phyloP scores from a whole-genome alignment of 2,329 filamentous ascomycete species.

The Alternaria brassicicola region DNA sequence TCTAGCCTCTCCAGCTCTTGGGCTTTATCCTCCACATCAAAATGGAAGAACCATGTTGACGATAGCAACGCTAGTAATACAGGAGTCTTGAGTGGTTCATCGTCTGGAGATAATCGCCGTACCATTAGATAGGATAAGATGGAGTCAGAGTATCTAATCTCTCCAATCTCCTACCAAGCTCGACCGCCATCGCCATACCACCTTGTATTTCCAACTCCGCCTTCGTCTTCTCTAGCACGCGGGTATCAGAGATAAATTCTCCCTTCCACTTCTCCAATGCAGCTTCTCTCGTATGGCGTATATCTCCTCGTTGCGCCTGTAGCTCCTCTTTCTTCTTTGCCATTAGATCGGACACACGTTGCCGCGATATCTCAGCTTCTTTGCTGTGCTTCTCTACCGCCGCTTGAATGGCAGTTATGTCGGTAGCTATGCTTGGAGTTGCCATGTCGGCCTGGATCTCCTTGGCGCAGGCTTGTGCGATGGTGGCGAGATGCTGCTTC shows the following conservation, averaged over 20 bases:
- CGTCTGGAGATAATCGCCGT: too few species aligned
- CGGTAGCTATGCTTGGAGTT: neutral
- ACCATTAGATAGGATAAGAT: too few species aligned
- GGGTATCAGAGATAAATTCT: neutral
- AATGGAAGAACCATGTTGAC: too few species aligned
- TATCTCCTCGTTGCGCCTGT: neutral
- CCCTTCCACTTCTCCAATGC: neutral
- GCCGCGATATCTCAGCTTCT: neutral
- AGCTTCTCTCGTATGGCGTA: neutral
- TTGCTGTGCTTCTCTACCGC: neutral
- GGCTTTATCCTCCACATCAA: too few species aligned
- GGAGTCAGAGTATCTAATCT: too few species aligned
- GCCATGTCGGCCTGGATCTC: neutral
- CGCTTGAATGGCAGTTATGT: neutral
- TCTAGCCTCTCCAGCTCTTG: too few species aligned
- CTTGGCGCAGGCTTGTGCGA: neutral
- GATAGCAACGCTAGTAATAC: too few species aligned
- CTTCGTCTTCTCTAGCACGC: neutral
- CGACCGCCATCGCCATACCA: neutral
- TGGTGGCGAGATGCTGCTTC: neutral
- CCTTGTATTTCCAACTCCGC: neutral
- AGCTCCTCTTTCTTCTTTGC: neutral
- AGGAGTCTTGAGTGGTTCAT: too few species aligned
- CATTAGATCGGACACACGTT: neutral
- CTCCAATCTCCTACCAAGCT: neutral